These are phyloP conservation scores for Hericium coralloides DNA, from an alignment of 768 basidiomycete species.

Conservation along the genomic window DNA sequence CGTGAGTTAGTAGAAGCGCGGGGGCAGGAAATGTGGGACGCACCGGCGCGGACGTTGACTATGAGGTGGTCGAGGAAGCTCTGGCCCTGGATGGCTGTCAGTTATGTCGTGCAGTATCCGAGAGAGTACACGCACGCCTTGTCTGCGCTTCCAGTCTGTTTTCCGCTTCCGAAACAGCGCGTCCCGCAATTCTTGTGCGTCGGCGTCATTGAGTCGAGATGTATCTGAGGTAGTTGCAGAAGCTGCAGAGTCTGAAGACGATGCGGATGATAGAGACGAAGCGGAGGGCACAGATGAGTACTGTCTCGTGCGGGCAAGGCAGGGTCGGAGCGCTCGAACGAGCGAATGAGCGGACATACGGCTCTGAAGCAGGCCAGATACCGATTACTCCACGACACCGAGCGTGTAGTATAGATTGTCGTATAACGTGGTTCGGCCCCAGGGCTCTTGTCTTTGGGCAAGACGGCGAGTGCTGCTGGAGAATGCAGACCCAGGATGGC, in stretches of 20 bases:
- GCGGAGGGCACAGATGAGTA: neutral
- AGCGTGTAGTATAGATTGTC: no score
- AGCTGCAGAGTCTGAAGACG: neutral
- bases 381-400: no score
- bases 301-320: neutral
- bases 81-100: constrained; percentile 43
- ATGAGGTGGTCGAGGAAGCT: constrained; percentile 77
- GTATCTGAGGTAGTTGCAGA: neutral
- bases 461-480: no score
- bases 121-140: constrained; percentile 39
- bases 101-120: neutral
- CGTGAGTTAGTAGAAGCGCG: neutral
- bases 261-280: neutral
- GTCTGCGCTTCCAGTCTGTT: constrained; percentile 71
- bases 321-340: neutral
- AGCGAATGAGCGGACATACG: neutral
- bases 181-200: constrained; percentile 3
- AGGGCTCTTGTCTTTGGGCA: no score
- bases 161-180: constrained; percentile 35
- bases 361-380: no score
- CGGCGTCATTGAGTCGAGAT: neutral
- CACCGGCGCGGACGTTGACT: constrained; percentile 72
- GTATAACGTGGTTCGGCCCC: no score
- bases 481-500: no score
- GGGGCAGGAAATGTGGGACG: neutral